phyloP scores from a whole-genome alignment of 2,329 filamentous ascomycete species.

The Fusarium oxysporum region DNA sequence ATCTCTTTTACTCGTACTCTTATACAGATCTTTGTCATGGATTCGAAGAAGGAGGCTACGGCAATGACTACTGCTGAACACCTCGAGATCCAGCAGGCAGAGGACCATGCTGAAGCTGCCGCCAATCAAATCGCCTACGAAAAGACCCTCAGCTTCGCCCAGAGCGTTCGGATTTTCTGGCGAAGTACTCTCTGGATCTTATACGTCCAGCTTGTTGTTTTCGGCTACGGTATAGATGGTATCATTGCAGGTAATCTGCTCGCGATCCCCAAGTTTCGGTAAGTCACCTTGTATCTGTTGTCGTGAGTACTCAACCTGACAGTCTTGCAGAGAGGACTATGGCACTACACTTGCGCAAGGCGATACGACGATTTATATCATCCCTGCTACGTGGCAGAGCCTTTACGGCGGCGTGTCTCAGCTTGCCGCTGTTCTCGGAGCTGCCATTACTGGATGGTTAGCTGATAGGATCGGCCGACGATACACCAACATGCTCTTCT shows the following conservation, averaged over 20 bases:
- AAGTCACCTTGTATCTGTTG: not conserved
- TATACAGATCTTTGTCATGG: not conserved
- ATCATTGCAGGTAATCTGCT: constrained; percentile 14
- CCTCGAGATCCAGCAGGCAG: not conserved
- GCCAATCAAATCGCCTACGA: constrained; percentile 3
- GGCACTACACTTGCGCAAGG: not conserved
- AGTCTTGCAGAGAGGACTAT: not conserved
- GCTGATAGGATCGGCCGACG: constrained; percentile 12
- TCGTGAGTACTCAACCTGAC: too few species aligned
- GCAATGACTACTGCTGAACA: constrained; percentile 4
- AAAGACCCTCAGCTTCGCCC: constrained; percentile 4
- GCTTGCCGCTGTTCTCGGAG: not conserved
- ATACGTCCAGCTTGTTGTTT: constrained; percentile 5
- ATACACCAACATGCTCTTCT: constrained; percentile 8
- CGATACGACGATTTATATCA: not conserved
- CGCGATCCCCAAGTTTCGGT: constrained; percentile 17
- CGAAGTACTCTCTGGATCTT: constrained; percentile 18
- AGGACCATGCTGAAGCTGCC: not conserved
- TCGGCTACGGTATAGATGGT: constrained; percentile 18
- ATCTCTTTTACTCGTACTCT: not conserved
- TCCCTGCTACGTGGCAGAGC: not conserved
- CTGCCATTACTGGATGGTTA: not conserved
- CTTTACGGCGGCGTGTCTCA: not conserved
- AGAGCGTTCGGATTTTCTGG: constrained; percentile 1
- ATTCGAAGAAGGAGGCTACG: not conserved